These are phyloP conservation scores for Ogataea methanolica DNA, from an alignment of 805 yeast genomes.

Conservation along the genomic window DNA sequence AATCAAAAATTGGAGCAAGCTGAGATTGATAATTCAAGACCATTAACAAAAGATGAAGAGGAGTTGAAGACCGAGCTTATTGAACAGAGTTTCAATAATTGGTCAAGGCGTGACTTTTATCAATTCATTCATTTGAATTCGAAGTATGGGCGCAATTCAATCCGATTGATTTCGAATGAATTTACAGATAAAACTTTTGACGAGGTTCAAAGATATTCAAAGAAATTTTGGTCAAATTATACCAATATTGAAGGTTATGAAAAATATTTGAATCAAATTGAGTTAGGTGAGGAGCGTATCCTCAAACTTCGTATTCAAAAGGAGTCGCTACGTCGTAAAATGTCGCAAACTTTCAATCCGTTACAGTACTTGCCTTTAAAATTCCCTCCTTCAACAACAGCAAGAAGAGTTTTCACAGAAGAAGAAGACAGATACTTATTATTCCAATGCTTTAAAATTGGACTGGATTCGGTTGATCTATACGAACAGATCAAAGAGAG, in stretches of 20 bases:
- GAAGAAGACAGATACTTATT: constrained; percentile 89
- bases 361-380: constrained; percentile 70
- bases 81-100: constrained; percentile 66
- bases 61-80: constrained; percentile 54
- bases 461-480: constrained; percentile 73
- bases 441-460: constrained; percentile 73
- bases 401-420: constrained; percentile 68
- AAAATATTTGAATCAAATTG: constrained; percentile 72
- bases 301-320: constrained; percentile 62
- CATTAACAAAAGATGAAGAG: constrained; percentile 80
- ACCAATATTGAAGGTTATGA: constrained; percentile 87
- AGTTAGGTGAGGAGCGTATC: constrained; percentile 83
- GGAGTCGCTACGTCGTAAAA: constrained; percentile 72
- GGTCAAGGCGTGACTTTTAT: constrained; percentile 86
- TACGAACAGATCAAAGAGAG: constrained; percentile 76
- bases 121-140: constrained; percentile 71
- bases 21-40: constrained; percentile 72
- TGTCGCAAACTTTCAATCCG: constrained; percentile 63
- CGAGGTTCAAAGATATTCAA: constrained; percentile 74
- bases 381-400: constrained; percentile 55
- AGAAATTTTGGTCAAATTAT: constrained; percentile 76
- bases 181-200: constrained; percentile 77
- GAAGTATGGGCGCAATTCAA: constrained; percentile 76
- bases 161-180: constrained; percentile 68
- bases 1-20: constrained; percentile 50